Percentiles rank a stretch among this genome's conserved stretches.
Conservation (phyloP, 2,329 filamentous ascomycete genomes). For the Xylaria sp. region DNA sequence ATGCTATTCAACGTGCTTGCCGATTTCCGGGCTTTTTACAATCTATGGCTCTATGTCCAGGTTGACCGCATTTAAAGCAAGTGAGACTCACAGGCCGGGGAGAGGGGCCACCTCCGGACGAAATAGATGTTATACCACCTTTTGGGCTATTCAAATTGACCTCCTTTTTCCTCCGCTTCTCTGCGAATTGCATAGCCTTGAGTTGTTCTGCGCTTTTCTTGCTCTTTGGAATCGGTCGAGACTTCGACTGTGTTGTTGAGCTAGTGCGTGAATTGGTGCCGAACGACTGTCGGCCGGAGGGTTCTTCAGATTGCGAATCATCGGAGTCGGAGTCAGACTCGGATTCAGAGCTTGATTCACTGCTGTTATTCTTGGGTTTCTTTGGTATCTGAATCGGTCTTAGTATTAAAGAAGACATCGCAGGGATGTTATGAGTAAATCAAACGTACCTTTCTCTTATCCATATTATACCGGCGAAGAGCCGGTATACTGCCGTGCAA, state of each 20-base stretch:
- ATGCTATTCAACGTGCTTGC: slow-evolving; percentile 33
- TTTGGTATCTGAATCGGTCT: slow-evolving; percentile 43
- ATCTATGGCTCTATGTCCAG: slow-evolving; percentile 63
- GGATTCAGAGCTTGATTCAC: slow-evolving; percentile 52
- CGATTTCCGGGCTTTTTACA: slow-evolving; percentile 42
- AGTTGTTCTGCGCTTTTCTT: slow-evolving; percentile 60
- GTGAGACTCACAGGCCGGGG: slow-evolving; percentile 50
- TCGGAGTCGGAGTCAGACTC: slow-evolving; percentile 42
- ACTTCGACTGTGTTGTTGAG: slow-evolving; percentile 52
- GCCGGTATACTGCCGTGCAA: slow-evolving; percentile 36
- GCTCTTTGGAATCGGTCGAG: slow-evolving; percentile 52
- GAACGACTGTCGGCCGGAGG: slow-evolving; percentile 48
- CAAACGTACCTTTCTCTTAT: slow-evolving; percentile 45
- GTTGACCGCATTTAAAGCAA: slow-evolving; percentile 71
- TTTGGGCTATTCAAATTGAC: slow-evolving; percentile 69
- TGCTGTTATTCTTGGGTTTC: slow-evolving; percentile 47
- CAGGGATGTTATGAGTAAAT: not conserved
- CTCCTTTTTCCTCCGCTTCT: slow-evolving; percentile 71
- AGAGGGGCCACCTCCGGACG: slow-evolving; percentile 56
- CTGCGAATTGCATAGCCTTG: slow-evolving; percentile 62
- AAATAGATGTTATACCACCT: slow-evolving; percentile 65
- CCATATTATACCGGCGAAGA: slow-evolving; percentile 50
- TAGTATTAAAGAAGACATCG: slow-evolving; percentile 43
- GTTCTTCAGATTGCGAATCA: slow-evolving; percentile 40
- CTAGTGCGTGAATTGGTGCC: slow-evolving; percentile 54